A percentile compares a stretch with the other conserved stretches of the same genome.
Evolutionary conservation across 1,284 basidiomycete species (phyloP).

Genomic region (Ustilago vetiveriae): DNA sequence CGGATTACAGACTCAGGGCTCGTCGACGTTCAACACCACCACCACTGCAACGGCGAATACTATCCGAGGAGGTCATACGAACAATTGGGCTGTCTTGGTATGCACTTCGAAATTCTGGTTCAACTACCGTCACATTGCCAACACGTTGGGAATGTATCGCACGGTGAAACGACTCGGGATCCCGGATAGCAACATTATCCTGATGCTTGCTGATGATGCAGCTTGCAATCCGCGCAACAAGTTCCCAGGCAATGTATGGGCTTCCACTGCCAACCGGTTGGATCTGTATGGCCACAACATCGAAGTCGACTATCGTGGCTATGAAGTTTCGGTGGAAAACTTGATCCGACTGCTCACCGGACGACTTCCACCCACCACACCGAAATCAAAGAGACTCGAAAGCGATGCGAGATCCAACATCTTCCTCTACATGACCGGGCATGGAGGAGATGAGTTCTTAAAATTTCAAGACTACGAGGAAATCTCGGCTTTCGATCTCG

Average conservation of each 20-base stretch:
- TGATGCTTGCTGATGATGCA: slow-evolving; percentile 97
- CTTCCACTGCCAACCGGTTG: slow-evolving; percentile 78
- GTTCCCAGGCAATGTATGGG: slow-evolving; percentile 90
- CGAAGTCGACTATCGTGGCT: slow-evolving; percentile 96
- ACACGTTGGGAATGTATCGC: slow-evolving; percentile 97
- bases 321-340: slow-evolving; percentile 97
- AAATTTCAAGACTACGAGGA: slow-evolving; percentile 99
- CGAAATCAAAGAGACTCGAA: slow-evolving; percentile 88
- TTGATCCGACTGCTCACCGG: slow-evolving; percentile 85
- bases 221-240: slow-evolving; percentile 93
- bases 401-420: slow-evolving; percentile 92
- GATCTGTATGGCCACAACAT: slow-evolving; percentile 96
- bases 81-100: slow-evolving; percentile 98
- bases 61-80: slow-evolving; percentile 70
- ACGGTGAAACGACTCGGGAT: slow-evolving; percentile 97
- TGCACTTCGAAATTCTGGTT: slow-evolving; percentile 97
- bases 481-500: slow-evolving; percentile 88
- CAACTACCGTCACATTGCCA: slow-evolving; percentile 99
- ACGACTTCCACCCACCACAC: slow-evolving; percentile 71
- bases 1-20: no score
- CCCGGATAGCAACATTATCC: slow-evolving; percentile 96
- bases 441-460: slow-evolving; percentile 96
- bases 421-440: slow-evolving; percentile 97
- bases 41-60: neutral
- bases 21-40: neutral